Evolutionary conservation across 441 rosid species (phyloP).

Genomic region (Mallotus japonicus): DNA sequence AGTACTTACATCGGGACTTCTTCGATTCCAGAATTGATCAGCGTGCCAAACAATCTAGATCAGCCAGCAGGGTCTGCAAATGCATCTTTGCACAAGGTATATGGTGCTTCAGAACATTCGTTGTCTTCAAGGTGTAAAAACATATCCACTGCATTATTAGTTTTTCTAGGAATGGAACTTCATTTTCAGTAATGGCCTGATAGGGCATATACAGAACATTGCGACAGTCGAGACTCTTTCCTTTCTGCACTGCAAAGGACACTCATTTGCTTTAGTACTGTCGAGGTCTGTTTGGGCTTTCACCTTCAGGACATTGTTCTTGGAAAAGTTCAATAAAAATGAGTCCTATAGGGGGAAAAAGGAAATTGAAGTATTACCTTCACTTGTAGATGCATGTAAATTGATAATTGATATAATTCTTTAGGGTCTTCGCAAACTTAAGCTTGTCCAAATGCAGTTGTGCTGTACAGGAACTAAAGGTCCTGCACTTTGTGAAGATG

Average conservation of each 20-base stretch:
- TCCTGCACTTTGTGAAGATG: conserved; percentile 60
- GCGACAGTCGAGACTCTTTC: background rate
- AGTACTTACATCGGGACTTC: conserved; percentile 46
- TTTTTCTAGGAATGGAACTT: background rate
- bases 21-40: conserved; percentile 45
- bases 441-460: conserved; percentile 41
- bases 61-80: conserved; percentile 42
- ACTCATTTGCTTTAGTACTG: background rate
- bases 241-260: background rate
- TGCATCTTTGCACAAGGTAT: conserved; percentile 65
- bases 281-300: background rate
- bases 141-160: background rate
- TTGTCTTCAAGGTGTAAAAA: background rate
- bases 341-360: background rate
- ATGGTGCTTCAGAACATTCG: too few relatives aligned
- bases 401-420: conserved; percentile 15
- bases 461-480: conserved; percentile 42
- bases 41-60: conserved; percentile 37
- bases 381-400: background rate
- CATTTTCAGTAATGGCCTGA: background rate
- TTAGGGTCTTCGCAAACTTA: conserved; percentile 23
- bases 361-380: background rate
- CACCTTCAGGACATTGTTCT: background rate
- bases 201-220: background rate
- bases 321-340: background rate